Evolutionary conservation across 1,139 yeast species (phyloP), one percentile per base, ranked within the genome.

Genomic region (Suhomyces maxii): DNA sequence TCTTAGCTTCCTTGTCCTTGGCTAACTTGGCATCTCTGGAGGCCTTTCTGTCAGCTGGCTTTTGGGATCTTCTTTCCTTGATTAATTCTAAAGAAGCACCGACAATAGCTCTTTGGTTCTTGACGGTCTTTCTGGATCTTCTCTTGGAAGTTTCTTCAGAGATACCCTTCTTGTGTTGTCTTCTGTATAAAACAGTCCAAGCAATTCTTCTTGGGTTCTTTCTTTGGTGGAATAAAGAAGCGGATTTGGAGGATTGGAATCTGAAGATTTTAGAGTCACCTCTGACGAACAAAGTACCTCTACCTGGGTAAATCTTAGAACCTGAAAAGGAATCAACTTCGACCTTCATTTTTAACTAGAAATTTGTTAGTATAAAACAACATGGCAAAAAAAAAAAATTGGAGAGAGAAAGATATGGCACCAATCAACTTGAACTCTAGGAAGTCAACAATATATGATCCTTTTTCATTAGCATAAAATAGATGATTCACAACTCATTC

Each of bases 181-280:
- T 89, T 86, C 99, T 93, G 93, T 83, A 93, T 69, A 93, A 85
- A 71, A 91, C 97, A 64, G 99, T 93, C 99, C 99, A 93, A 61
- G 98, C 86, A 73, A 93, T 85, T 86, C 97, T 89, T 86, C 99
- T 90, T 81, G 99, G 99, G 91, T 95, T 93, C 95, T 93, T 93
- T 86, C 98, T 90, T 84, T 95, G 99, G 73, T 86, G 85, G 95
- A 93, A 93, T 71, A 93, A 86, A 73, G 99, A 90, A 69, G 96
- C 95, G 72, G 96, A 84, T 83, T 93, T 95, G 65, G 97, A 89
- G 75, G 90, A 86, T 79, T 88, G 95, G 95, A 95, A 93, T 86
- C 99, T 90, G 96, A 93, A 93, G 72, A 91, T 79, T 84, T 93
- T 93, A 72, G 98, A 90, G 90, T 93, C 99, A 69, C 98, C 97